Evolutionary conservation across 441 rosid species (phyloP), one percentile per base, ranked within the genome.

Genomic region (Syzygium syzygioides): DNA sequence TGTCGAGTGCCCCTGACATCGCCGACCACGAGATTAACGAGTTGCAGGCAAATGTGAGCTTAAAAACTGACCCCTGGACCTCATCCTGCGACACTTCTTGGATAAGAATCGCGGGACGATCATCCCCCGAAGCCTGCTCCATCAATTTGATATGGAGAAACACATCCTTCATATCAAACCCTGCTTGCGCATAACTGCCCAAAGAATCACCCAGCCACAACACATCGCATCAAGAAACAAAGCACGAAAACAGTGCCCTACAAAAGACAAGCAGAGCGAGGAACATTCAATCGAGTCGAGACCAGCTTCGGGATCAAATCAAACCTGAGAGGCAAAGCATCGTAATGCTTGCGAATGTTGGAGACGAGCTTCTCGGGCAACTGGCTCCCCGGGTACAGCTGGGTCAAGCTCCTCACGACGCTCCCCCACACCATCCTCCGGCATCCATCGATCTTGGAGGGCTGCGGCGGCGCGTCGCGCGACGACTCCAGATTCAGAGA

Each of bases 331-430:
- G 99, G 99, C 94, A 96, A 93, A 86, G 99, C 96, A 94, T 97
- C 99, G 86, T 95, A 96, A 93, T 96, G 99, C 94, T 96, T 97
- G 91, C 96, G 93, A 64, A 97, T 96, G 92, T 94, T 96, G 86
- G 96, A 96, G n/a, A 96, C 96, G 26, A 97, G 98, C 97, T 95
- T 96, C 93, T 97, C 99, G 54, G 99, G 99, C 89, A 97, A 92
- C 93, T 96, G 99, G 60, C 98, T 97, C 0, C 98, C 99, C 2
- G 99, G 99, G 88, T 96, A 97, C 89, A 97, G 90, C 94, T 94
- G 98, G 30, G 98, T 95, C 23, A 97, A 93, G 92, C 94, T 96
- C 93, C 97, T 94, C 79, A 97, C 97, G 88, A 97, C 98, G 79
- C 93, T 94, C 59, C 97, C 98, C 99, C 99, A 97, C 85, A 95